Evolutionary conservation across 2,329 filamentous ascomycete species (phyloP), one percentile per base, ranked within the genome.

Genomic region (Blastomyces parvus): DNA sequence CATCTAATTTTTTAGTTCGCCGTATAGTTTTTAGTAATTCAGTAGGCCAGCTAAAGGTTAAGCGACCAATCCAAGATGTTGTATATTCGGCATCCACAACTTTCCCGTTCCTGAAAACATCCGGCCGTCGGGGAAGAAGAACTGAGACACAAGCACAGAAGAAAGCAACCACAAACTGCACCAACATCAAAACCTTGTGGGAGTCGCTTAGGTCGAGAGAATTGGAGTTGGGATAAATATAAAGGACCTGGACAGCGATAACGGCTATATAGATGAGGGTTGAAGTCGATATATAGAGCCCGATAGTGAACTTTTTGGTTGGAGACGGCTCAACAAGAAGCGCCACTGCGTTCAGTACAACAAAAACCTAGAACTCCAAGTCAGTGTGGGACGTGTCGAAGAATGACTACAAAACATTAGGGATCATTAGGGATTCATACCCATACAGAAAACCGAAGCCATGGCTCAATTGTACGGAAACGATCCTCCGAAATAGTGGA

Each of bases 31-130:
- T 69, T 17, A 92, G 79, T 0, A 91, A 68, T 2, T 76, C 72
- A 1, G 72, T 74, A 1, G 83, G 80, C 88, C 88, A 93, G 59
- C 78, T 76, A 76, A 86, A 92, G 7, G 83, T 88, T 69, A 85
- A 84, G 60, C 84, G 83, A 60, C 76, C 81, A 58, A 88, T 78
- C 0, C 85, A 82, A 1, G 86, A 86, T 3, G 79, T 79, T 0
- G 86, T 87, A 68, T 80, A 81, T 74, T 88, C 81, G 19, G 78
- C 77, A 70, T 92, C 88, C 40, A 93, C 86, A 3, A 79, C 71
- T 57, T 80, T 77, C 33, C 80, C 85, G 48, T 86, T 72, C 69
- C 81, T 78, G 69, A 81, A 89, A 22, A 91, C 85, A 61, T 86
- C 80, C 3, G 89, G 89, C 13, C 89, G 81, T 53, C 89, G 82